Evolutionary conservation across 176 grass and related monocot species (phyloP).

Genomic region (Pontederia crassipes): DNA sequence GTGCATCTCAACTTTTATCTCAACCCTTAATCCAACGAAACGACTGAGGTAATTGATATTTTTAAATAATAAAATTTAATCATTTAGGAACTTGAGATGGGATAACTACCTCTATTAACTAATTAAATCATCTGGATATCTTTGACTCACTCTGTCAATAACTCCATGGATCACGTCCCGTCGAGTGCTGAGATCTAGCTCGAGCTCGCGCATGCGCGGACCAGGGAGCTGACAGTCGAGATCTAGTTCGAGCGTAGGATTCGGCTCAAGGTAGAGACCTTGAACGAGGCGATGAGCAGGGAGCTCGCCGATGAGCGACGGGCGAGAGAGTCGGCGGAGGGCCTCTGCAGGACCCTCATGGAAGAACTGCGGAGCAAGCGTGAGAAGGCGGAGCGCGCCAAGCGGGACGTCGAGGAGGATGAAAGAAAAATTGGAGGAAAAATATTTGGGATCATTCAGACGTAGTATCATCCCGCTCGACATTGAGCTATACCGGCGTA

Average conservation of each 20-base stretch:
- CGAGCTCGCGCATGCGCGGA: slow-evolving; percentile 23
- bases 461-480: no score
- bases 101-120: no score
- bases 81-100: no score
- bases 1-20: no score
- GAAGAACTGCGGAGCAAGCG: slow-evolving; percentile 31
- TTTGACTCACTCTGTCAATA: no score
- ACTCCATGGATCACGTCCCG: background rate
- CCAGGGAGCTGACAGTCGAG: slow-evolving; percentile 37
- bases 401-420: slow-evolving; percentile 38
- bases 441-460: no score
- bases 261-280: slow-evolving; percentile 44
- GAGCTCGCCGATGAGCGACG: slow-evolving; percentile 61
- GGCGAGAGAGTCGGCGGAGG: slow-evolving; percentile 34
- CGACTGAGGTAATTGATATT: no score
- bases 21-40: no score
- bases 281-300: slow-evolving; percentile 29
- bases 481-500: no score
- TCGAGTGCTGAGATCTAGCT: slow-evolving; percentile 17
- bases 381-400: slow-evolving; percentile 13
- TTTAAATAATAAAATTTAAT: no score
- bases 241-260: slow-evolving; percentile 52
- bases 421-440: no score
- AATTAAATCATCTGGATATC: no score
- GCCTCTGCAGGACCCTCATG: slow-evolving; percentile 22